A percentile compares a stretch with the other conserved stretches of the same genome.
These are phyloP conservation scores for Russula ochroleuca DNA, from an alignment of 768 basidiomycete genomes.

Conservation along the genomic window DNA sequence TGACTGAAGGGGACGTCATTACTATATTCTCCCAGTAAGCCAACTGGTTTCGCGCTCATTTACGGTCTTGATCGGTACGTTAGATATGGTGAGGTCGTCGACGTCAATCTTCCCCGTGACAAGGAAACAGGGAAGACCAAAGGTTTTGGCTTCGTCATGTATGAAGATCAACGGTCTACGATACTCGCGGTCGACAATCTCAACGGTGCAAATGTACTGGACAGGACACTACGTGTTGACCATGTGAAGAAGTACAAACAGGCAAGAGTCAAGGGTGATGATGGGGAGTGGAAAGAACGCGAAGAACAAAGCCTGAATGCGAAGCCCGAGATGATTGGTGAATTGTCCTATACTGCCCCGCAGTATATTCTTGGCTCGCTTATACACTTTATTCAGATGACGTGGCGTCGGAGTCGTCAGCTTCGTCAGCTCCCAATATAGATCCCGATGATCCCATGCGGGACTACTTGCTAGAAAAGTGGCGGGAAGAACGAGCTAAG, in stretches of 20 bases:
- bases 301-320: slow-evolving; percentile 89
- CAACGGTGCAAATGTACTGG: slow-evolving; percentile 88
- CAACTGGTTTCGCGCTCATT: not conserved
- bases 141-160: slow-evolving; percentile 98
- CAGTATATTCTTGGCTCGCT: not conserved
- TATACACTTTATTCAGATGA: slow-evolving; percentile 41
- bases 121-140: slow-evolving; percentile 85
- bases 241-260: slow-evolving; percentile 93
- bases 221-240: slow-evolving; percentile 84
- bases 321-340: slow-evolving; percentile 66
- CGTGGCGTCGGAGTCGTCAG: slow-evolving; percentile 61
- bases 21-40: slow-evolving; percentile 96
- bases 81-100: slow-evolving; percentile 96
- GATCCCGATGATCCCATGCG: slow-evolving; percentile 99
- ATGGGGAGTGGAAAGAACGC: slow-evolving; percentile 79
- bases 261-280: slow-evolving; percentile 67
- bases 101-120: slow-evolving; percentile 91
- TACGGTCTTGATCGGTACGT: not conserved
- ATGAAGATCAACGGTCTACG: slow-evolving; percentile 96
- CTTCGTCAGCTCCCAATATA: slow-evolving; percentile 58
- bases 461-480: slow-evolving; percentile 78
- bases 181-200: slow-evolving; percentile 97
- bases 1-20: slow-evolving; percentile 97
- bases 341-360: slow-evolving; percentile 32
- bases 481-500: slow-evolving; percentile 62